phyloP scores from a whole-genome alignment of 129 eudicot genomes.

The Arctium minus region DNA sequence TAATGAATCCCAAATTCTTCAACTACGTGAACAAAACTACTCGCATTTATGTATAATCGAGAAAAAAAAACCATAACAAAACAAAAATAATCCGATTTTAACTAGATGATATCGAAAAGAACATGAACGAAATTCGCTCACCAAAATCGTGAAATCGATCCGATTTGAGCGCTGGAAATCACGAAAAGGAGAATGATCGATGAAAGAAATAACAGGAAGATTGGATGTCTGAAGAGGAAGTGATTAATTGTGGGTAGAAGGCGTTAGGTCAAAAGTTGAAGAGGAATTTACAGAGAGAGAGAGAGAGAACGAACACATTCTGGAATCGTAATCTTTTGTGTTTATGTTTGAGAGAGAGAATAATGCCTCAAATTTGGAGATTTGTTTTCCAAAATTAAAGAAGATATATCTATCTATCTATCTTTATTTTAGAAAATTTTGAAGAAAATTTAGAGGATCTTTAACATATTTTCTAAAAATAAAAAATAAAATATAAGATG shows the following conservation, averaged over 20 bases:
- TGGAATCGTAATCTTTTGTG: background rate
- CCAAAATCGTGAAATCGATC: constrained; percentile 11
- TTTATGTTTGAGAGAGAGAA: background rate
- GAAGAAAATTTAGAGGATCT: too few species aligned
- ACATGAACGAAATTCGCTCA: constrained; percentile 12
- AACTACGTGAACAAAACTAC: background rate
- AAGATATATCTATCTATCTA: too few species aligned
- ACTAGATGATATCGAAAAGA: background rate
- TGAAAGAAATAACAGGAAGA: background rate
- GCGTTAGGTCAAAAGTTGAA: constrained; percentile 25
- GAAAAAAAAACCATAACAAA: background rate
- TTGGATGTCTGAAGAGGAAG: constrained; percentile 1
- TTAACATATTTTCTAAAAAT: too few species aligned
- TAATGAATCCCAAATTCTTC: background rate
- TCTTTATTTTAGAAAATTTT: background rate
- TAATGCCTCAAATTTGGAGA: background rate
- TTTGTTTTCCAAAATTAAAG: background rate
- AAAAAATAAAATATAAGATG: too few species aligned
- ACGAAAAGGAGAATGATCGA: background rate
- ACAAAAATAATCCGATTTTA: background rate
- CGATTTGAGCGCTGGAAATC: constrained; percentile 8
- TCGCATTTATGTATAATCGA: constrained; percentile 16
- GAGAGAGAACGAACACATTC: background rate
- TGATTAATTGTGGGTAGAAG: constrained; percentile 11
- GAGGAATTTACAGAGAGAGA: constrained; percentile 7